phyloP scores from a whole-genome alignment of 2,329 filamentous ascomycete genomes.

The Fusarium keratoplasticum region DNA sequence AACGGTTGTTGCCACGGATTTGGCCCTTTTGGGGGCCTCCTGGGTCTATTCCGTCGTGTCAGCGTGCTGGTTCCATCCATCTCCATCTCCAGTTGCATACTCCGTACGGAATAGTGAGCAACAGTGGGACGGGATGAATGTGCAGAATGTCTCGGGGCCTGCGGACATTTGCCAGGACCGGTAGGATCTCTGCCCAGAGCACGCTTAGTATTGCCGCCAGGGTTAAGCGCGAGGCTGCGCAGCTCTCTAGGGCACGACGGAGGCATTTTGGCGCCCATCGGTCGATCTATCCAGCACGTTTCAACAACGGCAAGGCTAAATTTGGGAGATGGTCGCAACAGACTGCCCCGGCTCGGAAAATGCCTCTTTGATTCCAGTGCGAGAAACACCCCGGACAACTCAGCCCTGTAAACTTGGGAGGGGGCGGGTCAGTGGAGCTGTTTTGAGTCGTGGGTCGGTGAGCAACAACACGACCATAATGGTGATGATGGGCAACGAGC shows the following conservation, averaged over 20 bases:
- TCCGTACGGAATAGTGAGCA: neutral
- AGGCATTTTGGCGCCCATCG: conserved; percentile 17
- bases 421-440: conserved; percentile 1
- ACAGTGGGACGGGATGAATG: neutral
- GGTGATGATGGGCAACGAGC: neutral
- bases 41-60: neutral
- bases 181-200: neutral
- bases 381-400: conserved; percentile 26
- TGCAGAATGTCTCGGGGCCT: neutral
- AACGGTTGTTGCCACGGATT: neutral
- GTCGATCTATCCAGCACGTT: conserved; percentile 4
- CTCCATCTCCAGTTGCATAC: neutral
- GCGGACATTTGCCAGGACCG: conserved; percentile 17
- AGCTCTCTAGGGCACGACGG: conserved; percentile 8
- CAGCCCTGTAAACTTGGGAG: conserved; percentile 34
- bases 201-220: conserved; percentile 29
- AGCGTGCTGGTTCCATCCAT: neutral
- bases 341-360: conserved; percentile 1
- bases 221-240: conserved; percentile 37
- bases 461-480: conserved; percentile 1
- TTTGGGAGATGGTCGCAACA: conserved; percentile 26
- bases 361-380: conserved; percentile 6
- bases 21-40: neutral
- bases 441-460: neutral
- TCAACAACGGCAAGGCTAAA: conserved; percentile 39